Conservation (phyloP, 495 filamentous ascomycete species). For the Glonium stellatum region DNA sequence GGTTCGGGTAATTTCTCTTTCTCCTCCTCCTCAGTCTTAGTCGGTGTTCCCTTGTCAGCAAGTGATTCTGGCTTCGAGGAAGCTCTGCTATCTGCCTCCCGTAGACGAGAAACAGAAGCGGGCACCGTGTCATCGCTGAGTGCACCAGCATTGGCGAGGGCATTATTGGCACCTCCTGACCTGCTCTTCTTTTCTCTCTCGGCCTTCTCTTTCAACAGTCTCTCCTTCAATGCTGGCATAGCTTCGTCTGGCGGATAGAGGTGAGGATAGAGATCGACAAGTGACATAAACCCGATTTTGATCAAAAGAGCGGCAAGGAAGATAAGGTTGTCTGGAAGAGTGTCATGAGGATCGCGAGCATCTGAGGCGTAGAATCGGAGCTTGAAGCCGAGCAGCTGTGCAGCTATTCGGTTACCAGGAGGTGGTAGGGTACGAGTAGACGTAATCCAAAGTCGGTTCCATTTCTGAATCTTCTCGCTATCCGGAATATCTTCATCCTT, state of each 20-base stretch:
- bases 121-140: conserved; percentile 75
- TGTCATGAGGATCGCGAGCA: conserved; percentile 60
- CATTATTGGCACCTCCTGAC: conserved; percentile 67
- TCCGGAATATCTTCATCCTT: conserved; percentile 19
- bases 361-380: conserved; percentile 80
- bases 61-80: conserved; percentile 39
- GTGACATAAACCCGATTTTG: conserved; percentile 95
- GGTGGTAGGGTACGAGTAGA: conserved; percentile 74
- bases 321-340: conserved; percentile 81
- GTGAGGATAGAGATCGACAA: conserved; percentile 87
- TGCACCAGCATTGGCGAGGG: conserved; percentile 81
- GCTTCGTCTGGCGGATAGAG: conserved; percentile 77
- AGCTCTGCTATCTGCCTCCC: conserved; percentile 19
- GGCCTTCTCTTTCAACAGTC: conserved; percentile 67
- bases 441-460: conserved; percentile 63
- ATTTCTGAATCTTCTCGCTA: conserved; percentile 29
- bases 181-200: conserved; percentile 63
- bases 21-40: conserved; percentile 45
- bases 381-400: conserved; percentile 95
- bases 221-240: conserved; percentile 63
- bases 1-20: conserved; percentile 65
- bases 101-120: conserved; percentile 19
- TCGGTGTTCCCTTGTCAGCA: conserved; percentile 41
- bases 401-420: conserved; percentile 79
- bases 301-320: conserved; percentile 86